Conservation (phyloP, 2,329 filamentous ascomycete genomes). For the Cercospora brassicicola region DNA sequence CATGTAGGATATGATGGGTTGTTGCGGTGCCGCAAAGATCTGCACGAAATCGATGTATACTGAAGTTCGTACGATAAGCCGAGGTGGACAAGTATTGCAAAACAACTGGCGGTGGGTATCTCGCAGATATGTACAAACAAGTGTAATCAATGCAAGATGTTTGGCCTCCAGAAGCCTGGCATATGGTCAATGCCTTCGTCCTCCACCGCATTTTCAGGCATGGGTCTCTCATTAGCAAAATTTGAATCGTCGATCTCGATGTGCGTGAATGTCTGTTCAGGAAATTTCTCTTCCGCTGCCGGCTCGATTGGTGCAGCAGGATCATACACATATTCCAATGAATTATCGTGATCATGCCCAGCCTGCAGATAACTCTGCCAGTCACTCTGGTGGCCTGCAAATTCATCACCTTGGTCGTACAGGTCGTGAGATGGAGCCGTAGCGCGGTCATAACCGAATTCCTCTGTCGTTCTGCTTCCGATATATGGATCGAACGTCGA, state of each 20-base stretch:
- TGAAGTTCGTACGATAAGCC: too few relatives aligned
- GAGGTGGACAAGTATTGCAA: too few relatives aligned
- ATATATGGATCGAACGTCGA: not conserved
- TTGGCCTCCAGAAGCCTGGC: conserved; percentile 48
- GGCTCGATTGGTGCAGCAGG: not conserved
- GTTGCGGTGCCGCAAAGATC: too few relatives aligned
- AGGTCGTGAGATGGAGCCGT: not conserved
- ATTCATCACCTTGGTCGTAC: too few relatives aligned
- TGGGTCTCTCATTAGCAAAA: not conserved
- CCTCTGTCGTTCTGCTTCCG: not conserved
- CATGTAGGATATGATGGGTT: too few relatives aligned
- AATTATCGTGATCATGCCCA: not conserved
- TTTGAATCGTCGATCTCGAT: not conserved
- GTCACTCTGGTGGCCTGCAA: not conserved
- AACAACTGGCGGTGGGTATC: not conserved
- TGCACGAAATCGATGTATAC: too few relatives aligned
- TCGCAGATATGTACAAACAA: conserved; percentile 4
- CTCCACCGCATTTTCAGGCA: not conserved
- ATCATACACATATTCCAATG: not conserved
- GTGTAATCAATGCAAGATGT: conserved; percentile 46
- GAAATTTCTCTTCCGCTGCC: not conserved
- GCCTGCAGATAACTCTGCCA: not conserved
- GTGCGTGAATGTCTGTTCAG: not conserved
- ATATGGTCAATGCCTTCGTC: conserved; percentile 24
- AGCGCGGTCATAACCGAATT: not conserved